Conservation (phyloP, 2,329 filamentous ascomycete genomes). For the Polytolypa hystricis region DNA sequence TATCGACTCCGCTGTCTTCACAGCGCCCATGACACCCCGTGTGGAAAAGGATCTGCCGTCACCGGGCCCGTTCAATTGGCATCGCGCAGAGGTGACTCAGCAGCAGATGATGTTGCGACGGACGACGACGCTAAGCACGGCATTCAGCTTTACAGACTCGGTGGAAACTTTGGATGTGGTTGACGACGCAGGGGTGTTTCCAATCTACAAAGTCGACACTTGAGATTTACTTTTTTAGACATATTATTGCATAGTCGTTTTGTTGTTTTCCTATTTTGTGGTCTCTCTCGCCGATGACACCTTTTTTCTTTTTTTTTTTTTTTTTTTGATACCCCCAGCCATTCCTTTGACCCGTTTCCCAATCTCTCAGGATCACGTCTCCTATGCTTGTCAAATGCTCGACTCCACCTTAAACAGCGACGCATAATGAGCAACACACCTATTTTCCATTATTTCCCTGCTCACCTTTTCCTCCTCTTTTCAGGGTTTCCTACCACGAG, state of each 20-base stretch:
- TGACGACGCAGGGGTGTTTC: too few species aligned
- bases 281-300: not conserved
- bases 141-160: not conserved
- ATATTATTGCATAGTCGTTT: too few species aligned
- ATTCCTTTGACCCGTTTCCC: not conserved
- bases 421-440: too few species aligned
- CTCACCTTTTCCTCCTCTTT: too few species aligned
- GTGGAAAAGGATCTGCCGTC: slow-evolving; percentile 11
- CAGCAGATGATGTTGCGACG: not conserved
- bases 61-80: slow-evolving; percentile 4
- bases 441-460: too few species aligned
- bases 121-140: not conserved
- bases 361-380: too few species aligned
- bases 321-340: not conserved
- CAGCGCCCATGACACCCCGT: not conserved
- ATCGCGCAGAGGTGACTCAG: not conserved
- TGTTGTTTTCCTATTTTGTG: not conserved
- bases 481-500: too few species aligned
- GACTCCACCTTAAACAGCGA: too few species aligned
- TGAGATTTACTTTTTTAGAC: too few species aligned
- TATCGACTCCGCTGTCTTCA: slow-evolving; percentile 7
- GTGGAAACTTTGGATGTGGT: not conserved
- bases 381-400: too few species aligned
- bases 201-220: too few species aligned
- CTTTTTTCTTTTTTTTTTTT: not conserved